These are phyloP conservation scores for Pseudogymnoascus sp. DNA, from an alignment of 2,329 filamentous ascomycete species.

Conservation along the genomic window DNA sequence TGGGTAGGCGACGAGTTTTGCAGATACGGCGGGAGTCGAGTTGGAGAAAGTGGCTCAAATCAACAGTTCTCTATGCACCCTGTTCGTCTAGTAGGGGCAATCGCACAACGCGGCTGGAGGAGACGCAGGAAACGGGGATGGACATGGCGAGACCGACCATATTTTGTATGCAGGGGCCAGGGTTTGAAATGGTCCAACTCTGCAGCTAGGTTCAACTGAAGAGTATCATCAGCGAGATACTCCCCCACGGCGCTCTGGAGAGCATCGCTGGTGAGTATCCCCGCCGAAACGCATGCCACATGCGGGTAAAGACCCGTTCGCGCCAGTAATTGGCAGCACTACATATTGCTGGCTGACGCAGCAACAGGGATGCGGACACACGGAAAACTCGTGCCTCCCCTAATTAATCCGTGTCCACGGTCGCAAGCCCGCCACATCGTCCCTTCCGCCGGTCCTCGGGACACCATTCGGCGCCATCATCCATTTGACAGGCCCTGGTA, in stretches of 20 bases:
- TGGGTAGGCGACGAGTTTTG: not conserved
- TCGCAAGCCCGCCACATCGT: not conserved
- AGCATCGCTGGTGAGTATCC: not conserved
- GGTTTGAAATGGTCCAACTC: not conserved
- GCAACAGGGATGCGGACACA: not conserved
- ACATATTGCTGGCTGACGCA: conserved; percentile 2
- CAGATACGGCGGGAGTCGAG: not conserved
- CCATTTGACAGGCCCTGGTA: not conserved
- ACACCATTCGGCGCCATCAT: not conserved
- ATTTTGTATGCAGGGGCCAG: not conserved
- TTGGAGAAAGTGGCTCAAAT: not conserved
- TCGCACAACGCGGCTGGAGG: not conserved
- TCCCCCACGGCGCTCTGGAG: not conserved
- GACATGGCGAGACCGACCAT: not conserved
- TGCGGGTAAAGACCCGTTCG: not conserved
- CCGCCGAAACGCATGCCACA: not conserved
- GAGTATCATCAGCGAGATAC: not conserved
- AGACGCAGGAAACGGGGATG: not conserved
- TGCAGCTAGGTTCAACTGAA: not conserved
- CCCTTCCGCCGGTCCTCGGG: not conserved
- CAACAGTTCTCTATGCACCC: not conserved
- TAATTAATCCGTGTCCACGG: not conserved
- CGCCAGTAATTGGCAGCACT: not conserved
- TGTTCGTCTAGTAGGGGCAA: not conserved
- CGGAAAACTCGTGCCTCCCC: not conserved